Percentiles rank a stretch among this genome's conserved stretches.
Conservation (phyloP, 139 green algal species). For the Micractinium conductrix region DNA sequence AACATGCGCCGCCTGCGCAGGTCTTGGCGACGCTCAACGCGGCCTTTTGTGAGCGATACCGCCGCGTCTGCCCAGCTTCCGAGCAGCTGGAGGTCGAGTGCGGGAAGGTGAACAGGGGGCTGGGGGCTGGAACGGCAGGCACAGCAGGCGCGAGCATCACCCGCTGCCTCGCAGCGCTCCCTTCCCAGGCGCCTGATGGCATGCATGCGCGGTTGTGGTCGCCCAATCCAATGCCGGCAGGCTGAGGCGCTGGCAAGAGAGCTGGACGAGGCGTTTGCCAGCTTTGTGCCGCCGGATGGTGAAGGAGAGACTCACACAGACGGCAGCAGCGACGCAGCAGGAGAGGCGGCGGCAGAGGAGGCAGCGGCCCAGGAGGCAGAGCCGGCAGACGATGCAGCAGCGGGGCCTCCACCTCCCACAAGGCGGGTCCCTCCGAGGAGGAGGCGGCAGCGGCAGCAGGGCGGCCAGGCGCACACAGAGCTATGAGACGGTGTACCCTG, state of each 20-base stretch:
- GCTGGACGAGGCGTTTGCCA: neutral
- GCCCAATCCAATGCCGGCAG: neutral
- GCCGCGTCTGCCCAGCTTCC: conserved; percentile 60
- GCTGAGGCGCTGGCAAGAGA: neutral
- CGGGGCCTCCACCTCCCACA: too few relatives aligned
- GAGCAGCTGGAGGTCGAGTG: conserved; percentile 72
- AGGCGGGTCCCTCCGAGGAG: too few relatives aligned
- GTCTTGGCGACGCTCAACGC: conserved; percentile 74
- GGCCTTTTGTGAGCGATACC: conserved; percentile 82
- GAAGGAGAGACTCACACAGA: neutral
- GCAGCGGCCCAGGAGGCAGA: neutral
- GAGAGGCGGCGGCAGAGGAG: neutral
- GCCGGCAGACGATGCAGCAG: neutral
- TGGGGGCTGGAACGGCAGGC: too few relatives aligned
- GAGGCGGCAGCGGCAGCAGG: too few relatives aligned
- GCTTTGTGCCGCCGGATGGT: neutral
- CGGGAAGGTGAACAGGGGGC: conserved; percentile 43
- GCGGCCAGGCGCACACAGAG: too few relatives aligned
- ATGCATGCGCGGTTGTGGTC: neutral
- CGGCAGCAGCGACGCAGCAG: neutral
- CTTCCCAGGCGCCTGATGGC: too few relatives aligned
- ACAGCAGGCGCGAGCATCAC: too few relatives aligned
- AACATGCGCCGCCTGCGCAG: too few relatives aligned
- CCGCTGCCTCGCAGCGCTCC: too few relatives aligned
- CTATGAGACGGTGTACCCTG: too few relatives aligned